Evolutionary conservation across 2,329 filamentous ascomycete genomes (phyloP), one percentile per base, ranked within the genome.

Genomic region (Anthostomella pinea): DNA sequence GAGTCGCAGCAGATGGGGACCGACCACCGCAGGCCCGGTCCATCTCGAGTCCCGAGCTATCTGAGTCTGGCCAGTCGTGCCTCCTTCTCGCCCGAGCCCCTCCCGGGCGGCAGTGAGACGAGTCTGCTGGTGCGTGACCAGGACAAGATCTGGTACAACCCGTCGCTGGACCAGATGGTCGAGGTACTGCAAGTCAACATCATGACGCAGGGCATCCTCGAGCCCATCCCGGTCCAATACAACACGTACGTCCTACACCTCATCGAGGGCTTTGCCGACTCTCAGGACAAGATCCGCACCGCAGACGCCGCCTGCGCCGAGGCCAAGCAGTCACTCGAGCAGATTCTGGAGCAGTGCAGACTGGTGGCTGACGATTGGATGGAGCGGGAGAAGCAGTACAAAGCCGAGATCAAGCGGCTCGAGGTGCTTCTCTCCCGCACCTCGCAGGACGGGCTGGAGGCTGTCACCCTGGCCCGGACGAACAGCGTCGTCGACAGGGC

Each of bases 391-490:
- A 27, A 43, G 2, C 54, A 59, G 23, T 67, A 65, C 40, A 62
- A 60, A 36, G 54, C 51, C 16, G 58, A 69, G 49, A 58, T 73
- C 52, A 58, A 63, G 45, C 44, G 62, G 10, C 57, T 69, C 8
- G 66, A 69, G 40, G 43, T 63, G 7, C 39, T 58, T 3, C 43
- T 68, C 18, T 60, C 62, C 8, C 52, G 43, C 11, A 49, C 49
- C 5, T 64, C 60, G n/a, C 54, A 47, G 13, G 58, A 63, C 17
- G 67, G 68, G 3, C 53, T 72, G 20, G 67, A 66, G 37, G 64
- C 65, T n/a, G 69, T 73, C 3, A 54, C 63, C 1, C 41, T 72
- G 16, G 67, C 66, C 9, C 61, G 69, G 27, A 60, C 64, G 4
- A 59, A 60, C 10, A 72, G 67, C 26, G 45, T 72, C 14, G 50